Conservation (phyloP, 306 rosid genomes). For the Senna siamea region DNA sequence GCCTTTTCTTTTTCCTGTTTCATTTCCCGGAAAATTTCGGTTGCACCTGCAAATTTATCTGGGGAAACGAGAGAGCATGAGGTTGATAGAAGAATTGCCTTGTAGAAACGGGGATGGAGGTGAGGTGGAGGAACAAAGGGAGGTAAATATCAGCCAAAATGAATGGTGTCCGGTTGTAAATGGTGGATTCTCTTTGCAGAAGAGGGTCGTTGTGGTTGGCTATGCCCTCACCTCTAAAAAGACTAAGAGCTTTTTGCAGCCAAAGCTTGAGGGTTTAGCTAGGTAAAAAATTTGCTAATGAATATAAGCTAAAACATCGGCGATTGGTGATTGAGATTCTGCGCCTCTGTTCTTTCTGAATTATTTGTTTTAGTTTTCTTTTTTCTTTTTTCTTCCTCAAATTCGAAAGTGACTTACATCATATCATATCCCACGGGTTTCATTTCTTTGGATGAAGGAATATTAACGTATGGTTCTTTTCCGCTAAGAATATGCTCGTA, state of each 20-base stretch:
- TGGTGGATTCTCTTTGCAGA: slow-evolving; percentile 49
- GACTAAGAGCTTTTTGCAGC: slow-evolving; percentile 90
- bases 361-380: not conserved
- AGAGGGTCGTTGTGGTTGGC: slow-evolving; percentile 68
- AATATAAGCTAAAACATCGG: not conserved
- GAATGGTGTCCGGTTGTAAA: slow-evolving; percentile 49
- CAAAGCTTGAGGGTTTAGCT: slow-evolving; percentile 85
- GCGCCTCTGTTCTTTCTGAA: not conserved
- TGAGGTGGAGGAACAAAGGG: slow-evolving; percentile 37
- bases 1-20: not conserved
- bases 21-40: not conserved
- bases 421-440: not conserved
- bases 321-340: not conserved
- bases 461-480: slow-evolving; percentile 26
- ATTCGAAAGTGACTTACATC: not conserved
- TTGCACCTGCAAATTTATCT: not conserved
- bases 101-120: slow-evolving; percentile 44
- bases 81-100: slow-evolving; percentile 58
- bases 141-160: slow-evolving; percentile 29
- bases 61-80: slow-evolving; percentile 28
- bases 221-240: slow-evolving; percentile 95
- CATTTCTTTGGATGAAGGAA: slow-evolving; percentile 11
- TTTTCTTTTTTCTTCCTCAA: not conserved
- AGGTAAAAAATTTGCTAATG: slow-evolving; percentile 49
- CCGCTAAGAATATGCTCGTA: slow-evolving; percentile 25